phyloP scores from a whole-genome alignment of 2,329 filamentous ascomycete species.

The Xylaria digitata region DNA sequence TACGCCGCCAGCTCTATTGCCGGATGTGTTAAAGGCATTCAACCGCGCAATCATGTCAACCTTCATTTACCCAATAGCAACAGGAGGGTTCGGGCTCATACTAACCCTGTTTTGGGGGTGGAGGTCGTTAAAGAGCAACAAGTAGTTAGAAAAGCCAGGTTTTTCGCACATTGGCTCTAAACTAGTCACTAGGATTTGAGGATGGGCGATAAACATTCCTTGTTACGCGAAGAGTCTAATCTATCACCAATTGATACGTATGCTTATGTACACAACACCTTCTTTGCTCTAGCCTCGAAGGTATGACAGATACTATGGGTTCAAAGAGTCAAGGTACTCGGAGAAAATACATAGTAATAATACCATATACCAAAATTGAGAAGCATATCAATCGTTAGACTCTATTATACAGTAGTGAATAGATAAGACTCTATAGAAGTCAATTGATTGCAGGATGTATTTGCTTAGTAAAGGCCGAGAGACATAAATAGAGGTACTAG shows the following conservation, averaged over 20 bases:
- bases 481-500: background rate
- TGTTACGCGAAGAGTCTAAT: too few relatives aligned
- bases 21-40: slow-evolving; percentile 13
- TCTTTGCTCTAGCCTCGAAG: too few relatives aligned
- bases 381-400: too few relatives aligned
- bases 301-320: background rate
- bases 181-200: background rate
- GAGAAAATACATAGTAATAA: background rate
- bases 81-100: slow-evolving; percentile 12
- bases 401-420: too few relatives aligned
- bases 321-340: background rate
- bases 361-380: background rate
- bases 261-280: too few relatives aligned
- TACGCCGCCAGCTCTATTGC: slow-evolving; percentile 3
- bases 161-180: background rate
- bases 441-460: background rate
- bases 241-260: too few relatives aligned
- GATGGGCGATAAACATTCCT: too few relatives aligned
- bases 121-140: slow-evolving; percentile 8
- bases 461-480: background rate
- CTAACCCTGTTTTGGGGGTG: slow-evolving; percentile 12
- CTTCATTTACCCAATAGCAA: slow-evolving; percentile 19
- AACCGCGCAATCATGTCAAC: slow-evolving; percentile 10
- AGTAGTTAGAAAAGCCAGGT: background rate
- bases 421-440: too few relatives aligned